phyloP scores from a whole-genome alignment of 176 grass and related monocot genomes.

The Oryza meridionalis region DNA sequence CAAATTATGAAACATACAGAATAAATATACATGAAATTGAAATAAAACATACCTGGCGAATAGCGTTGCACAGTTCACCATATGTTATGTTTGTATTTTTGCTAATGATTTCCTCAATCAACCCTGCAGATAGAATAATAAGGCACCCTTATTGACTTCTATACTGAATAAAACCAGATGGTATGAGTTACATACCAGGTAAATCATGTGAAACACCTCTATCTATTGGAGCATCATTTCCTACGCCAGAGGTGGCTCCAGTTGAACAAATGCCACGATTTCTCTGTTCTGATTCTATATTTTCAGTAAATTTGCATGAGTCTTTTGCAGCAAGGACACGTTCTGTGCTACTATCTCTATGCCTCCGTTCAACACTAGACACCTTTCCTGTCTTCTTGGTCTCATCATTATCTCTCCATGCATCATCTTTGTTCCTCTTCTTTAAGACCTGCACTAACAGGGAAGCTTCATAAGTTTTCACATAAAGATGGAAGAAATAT shows the following conservation, averaged over 20 bases:
- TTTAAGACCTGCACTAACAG: conserved; percentile 67
- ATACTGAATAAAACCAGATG: conserved; percentile 29
- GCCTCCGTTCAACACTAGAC: conserved; percentile 49
- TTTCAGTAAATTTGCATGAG: conserved; percentile 51
- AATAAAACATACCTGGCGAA: conserved; percentile 63
- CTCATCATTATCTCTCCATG: conserved; percentile 65
- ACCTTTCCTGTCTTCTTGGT: conserved; percentile 49
- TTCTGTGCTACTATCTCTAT: conserved; percentile 47
- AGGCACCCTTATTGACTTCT: conserved; percentile 15
- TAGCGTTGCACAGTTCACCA: conserved; percentile 66
- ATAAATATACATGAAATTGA: neutral
- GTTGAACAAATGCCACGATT: conserved; percentile 55
- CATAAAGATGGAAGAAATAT: neutral
- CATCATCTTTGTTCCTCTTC: conserved; percentile 83
- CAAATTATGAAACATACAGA: neutral
- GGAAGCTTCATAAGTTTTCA: conserved; percentile 37
- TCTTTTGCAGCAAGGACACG: conserved; percentile 56
- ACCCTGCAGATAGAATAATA: conserved; percentile 60
- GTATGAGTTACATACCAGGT: conserved; percentile 62
- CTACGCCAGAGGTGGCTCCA: conserved; percentile 45
- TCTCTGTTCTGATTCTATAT: conserved; percentile 55
- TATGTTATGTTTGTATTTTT: conserved; percentile 73
- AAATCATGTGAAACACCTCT: conserved; percentile 46
- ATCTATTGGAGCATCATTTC: conserved; percentile 43
- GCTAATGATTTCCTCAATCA: conserved; percentile 79